These are phyloP conservation scores for Lyophyllum decastes DNA, from an alignment of 768 basidiomycete genomes.

Conservation along the genomic window DNA sequence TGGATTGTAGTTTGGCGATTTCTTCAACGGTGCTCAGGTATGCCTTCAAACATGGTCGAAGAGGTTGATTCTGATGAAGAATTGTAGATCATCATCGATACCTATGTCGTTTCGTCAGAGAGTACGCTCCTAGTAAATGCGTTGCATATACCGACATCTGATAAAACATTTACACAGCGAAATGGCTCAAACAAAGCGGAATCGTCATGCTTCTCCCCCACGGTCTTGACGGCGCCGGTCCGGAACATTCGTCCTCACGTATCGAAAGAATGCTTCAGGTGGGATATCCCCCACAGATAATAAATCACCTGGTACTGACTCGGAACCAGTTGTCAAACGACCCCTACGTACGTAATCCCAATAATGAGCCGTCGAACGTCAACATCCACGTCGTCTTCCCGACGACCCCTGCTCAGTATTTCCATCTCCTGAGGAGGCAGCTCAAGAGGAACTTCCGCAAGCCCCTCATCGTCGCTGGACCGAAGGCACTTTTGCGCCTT, in stretches of 20 bases:
- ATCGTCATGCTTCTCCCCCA: slow-evolving; percentile 86
- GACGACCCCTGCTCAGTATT: slow-evolving; percentile 89
- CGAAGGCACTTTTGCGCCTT: slow-evolving; percentile 80
- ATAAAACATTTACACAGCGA: slow-evolving; percentile 49
- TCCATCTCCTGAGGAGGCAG: slow-evolving; percentile 90
- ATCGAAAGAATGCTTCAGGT: slow-evolving; percentile 93
- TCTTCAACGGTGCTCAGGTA: slow-evolving; percentile 87
- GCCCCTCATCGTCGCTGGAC: slow-evolving; percentile 81
- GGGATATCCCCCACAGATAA: neutral
- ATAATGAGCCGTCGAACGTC: slow-evolving; percentile 48
- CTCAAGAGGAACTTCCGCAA: slow-evolving; percentile 84
- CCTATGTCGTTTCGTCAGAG: slow-evolving; percentile 82
- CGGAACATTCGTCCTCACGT: slow-evolving; percentile 89
- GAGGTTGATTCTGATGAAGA: neutral
- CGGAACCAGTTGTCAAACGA: slow-evolving; percentile 76
- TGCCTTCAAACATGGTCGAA: neutral
- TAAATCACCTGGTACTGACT: neutral
- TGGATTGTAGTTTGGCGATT: slow-evolving; percentile 77
- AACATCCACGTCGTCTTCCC: slow-evolving; percentile 88
- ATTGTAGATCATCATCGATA: slow-evolving; percentile 81
- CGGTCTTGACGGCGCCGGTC: slow-evolving; percentile 90
- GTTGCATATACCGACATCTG: neutral
- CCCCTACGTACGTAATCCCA: slow-evolving; percentile 34
- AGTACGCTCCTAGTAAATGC: slow-evolving; percentile 45
- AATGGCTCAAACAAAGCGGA: slow-evolving; percentile 92